Percentiles rank a stretch among this genome's conserved stretches.
Evolutionary conservation across 345 rosid species (phyloP).

Genomic region (Gossypium australe): DNA sequence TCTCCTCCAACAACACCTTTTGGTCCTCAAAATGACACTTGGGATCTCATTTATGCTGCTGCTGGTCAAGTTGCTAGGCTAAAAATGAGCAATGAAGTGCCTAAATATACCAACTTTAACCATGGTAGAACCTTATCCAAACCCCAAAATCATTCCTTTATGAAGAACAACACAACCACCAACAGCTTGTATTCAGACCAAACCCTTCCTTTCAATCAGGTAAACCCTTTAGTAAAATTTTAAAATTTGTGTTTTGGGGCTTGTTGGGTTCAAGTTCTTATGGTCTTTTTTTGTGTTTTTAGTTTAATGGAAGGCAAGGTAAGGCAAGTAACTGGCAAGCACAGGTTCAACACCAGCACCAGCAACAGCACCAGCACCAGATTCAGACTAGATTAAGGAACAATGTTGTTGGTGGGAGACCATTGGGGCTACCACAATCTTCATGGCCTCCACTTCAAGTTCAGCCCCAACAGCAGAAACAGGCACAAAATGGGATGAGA

Average conservation of each 20-base stretch:
- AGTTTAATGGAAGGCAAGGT: slow-evolving; percentile 8
- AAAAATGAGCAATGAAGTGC: slow-evolving; percentile 26
- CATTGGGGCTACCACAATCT: slow-evolving; percentile 24
- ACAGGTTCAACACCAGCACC: background rate
- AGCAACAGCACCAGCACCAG: slow-evolving; percentile 18
- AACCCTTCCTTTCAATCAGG: slow-evolving; percentile 15
- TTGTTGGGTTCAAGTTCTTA: background rate
- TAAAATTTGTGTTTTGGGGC: background rate
- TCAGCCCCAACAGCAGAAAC: slow-evolving; percentile 3
- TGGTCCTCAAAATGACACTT: slow-evolving; percentile 28
- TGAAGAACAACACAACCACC: slow-evolving; percentile 10
- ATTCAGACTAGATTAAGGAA: slow-evolving; percentile 24
- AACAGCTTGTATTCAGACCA: slow-evolving; percentile 19
- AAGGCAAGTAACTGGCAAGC: slow-evolving; percentile 17
- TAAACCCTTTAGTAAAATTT: background rate
- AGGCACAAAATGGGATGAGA: slow-evolving; percentile 11
- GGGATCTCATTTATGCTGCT: slow-evolving; percentile 65
- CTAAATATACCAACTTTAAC: slow-evolving; percentile 7
- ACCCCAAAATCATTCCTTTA: slow-evolving; percentile 13
- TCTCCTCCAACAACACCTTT: slow-evolving; percentile 61
- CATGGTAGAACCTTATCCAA: slow-evolving; percentile 12
- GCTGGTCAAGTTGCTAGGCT: slow-evolving; percentile 72
- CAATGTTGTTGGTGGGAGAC: background rate
- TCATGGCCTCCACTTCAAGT: slow-evolving; percentile 40
- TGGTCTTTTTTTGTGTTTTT: background rate